Percentiles rank a stretch among this genome's conserved stretches.
Evolutionary conservation across 1,284 basidiomycete genomes (phyloP).

Genomic region (Naganishia cerealis): DNA sequence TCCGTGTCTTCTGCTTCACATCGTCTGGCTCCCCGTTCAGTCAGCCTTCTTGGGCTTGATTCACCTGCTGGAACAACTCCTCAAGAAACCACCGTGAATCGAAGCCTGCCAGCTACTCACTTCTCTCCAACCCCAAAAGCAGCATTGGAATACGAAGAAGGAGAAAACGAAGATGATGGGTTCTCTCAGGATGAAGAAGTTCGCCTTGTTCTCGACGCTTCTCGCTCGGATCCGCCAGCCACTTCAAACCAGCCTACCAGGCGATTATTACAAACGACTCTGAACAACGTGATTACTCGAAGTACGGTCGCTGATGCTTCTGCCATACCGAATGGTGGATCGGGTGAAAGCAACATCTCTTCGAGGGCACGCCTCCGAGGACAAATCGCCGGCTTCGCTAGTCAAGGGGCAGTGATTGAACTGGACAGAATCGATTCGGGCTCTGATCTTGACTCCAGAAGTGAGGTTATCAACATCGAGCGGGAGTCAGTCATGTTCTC

Average conservation of each 20-base stretch:
- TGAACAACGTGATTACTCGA: conserved; percentile 33
- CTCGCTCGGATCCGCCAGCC: not conserved
- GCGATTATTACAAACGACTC: conserved; percentile 21
- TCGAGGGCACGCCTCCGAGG: conserved; percentile 40
- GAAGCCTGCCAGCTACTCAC: conserved; percentile 20
- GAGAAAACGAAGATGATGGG: conserved; percentile 35
- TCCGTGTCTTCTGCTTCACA: not conserved
- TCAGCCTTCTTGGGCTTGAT: not conserved
- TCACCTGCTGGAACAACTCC: not conserved
- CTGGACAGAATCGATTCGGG: conserved; percentile 35
- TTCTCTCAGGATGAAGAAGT: conserved; percentile 22
- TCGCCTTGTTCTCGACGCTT: conserved; percentile 1
- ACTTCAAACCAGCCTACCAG: not conserved
- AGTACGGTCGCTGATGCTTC: conserved; percentile 40
- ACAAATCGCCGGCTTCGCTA: conserved; percentile 61
- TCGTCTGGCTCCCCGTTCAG: conserved; percentile 9
- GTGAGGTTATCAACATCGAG: not conserved
- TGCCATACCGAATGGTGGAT: not conserved
- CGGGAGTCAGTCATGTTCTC: not conserved
- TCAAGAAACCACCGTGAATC: not conserved
- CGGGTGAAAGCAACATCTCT: conserved; percentile 49
- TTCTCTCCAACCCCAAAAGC: conserved; percentile 32
- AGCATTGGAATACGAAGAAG: conserved; percentile 33
- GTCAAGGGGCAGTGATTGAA: conserved; percentile 55
- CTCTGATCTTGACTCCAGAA: conserved; percentile 2